phyloP scores from a whole-genome alignment of 1,139 yeast genomes.

The Yamadazyma epiphylla region DNA sequence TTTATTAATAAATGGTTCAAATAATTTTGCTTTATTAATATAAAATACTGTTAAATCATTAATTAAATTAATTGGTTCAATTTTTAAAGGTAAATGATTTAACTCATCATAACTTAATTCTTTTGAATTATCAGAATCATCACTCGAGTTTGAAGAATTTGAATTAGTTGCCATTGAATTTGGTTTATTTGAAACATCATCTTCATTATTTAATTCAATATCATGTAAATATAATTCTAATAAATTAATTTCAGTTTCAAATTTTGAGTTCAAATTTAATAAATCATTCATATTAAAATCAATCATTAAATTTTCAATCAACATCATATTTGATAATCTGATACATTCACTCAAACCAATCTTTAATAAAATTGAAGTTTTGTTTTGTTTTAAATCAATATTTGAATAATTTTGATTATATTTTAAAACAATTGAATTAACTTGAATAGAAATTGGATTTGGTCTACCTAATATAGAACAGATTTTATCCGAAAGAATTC shows the following conservation, averaged over 20 bases:
- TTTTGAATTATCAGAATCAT: constrained; percentile 8
- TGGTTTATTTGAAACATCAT: constrained; percentile 1
- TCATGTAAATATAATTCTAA: constrained; percentile 18
- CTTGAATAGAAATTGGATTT: constrained; percentile 51
- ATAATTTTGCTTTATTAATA: constrained; percentile 48
- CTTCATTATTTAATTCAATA: constrained; percentile 10
- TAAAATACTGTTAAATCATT: constrained; percentile 44
- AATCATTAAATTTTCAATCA: constrained; percentile 50
- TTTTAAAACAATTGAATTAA: constrained; percentile 34
- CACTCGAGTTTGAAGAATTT: neutral
- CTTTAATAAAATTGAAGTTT: constrained; percentile 31
- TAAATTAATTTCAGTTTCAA: constrained; percentile 37
- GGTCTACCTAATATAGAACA: constrained; percentile 56
- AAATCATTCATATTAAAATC: constrained; percentile 40
- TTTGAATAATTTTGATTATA: constrained; percentile 16
- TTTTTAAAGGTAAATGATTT: constrained; percentile 22
- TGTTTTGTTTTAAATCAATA: constrained; percentile 20
- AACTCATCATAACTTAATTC: constrained; percentile 14
- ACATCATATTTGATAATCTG: constrained; percentile 45
- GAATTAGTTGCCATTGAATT: neutral
- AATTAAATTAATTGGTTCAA: constrained; percentile 35
- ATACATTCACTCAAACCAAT: constrained; percentile 49
- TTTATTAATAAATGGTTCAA: constrained; percentile 47
- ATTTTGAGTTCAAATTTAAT: constrained; percentile 34
- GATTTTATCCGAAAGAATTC: constrained; percentile 43